Evolutionary conservation across 73 alveolate genomes (phyloP), one percentile per base, ranked within the genome.

Genomic region (Urostyla sp.): DNA sequence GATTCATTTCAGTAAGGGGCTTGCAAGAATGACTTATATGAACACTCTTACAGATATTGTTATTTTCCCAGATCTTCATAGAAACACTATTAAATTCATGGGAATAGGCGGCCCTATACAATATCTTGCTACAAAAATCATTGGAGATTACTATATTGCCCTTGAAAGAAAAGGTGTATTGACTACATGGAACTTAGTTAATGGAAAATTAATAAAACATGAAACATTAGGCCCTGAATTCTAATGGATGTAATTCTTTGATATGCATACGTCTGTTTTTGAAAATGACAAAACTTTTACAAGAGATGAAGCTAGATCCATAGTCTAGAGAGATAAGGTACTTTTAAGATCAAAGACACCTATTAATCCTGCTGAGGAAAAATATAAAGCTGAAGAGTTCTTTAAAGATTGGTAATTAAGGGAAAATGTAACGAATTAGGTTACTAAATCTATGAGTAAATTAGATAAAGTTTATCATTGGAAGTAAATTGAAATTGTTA

Each of bases 151-250:
- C n/a, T 69, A 48, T 37, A 44, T 45, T 1, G 40, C 56, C 36
- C 84, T 69, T 43, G 80, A 66, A 13, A 66, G 24, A 24, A 6
- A 44, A 6, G 44, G 44, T 28, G 26, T 5, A 23, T n/a, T 66
- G 35, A 69, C 67, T 20, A 46, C 84, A 1, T 69, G 84, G 84
- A 72, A 56, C 16, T 48, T 69, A 31, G 26, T 69, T 11, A 69
- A 67, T 3, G 84, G 84, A 7, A 66, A 66, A 66, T 31, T 66
- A n/a, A 44, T 50, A 59, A 59, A n/a, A n/a, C n/a, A n/a, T 40
- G 10, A 10, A 11, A 40, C 52, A 11, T 40, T 10, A 10, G 10
- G 20, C 16, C 52, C 52, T 40, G 20, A 40, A 40, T 40, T 66
- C 59, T 44, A 37, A 32, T 37, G 80, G 80, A 37, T 40, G 18